Evolutionary conservation across 176 grass and related monocot genomes (phyloP), one percentile per base, ranked within the genome.

Genomic region (Avena eriantha): DNA sequence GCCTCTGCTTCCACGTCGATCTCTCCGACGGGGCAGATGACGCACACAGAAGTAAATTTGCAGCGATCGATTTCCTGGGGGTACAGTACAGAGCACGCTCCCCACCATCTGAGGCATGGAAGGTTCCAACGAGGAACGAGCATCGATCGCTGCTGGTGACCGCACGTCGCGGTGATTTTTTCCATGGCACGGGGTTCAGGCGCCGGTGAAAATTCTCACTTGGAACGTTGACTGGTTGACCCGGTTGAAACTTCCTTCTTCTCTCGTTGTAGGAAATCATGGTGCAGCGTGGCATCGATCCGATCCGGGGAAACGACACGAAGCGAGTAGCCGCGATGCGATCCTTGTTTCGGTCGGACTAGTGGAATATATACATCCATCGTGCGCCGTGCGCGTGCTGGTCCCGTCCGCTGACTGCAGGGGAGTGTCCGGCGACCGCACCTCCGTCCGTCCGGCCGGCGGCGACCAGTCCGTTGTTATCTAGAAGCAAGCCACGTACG

Each of bases 401-500:
- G 39, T 41, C 39, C 39, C 39, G 39, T 41, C 39, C 39, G 39
- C 39, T 7, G 76, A 89, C 81, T 57, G 43, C 33, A 89, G 65
- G 41, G 6, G 1, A 10, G 5, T 33, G 63, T 31, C 31, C 33
- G 66, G 19, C 65, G 66, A 10, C 66, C 63, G 4, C 60, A 64
- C 36, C 5, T 41, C 39, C 39, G 39, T 41, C 39, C 60, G 24
- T 26, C 61, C 23, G 73, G 46, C 23, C n/a, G 73, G 7, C 47
- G 73, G 79, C 61, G 49, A 70, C 66, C 78, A 14, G 22, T 41
- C 46, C 45, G 39, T 41, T 10, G 69, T 34, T 8, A 16, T 90
- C 88, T 78, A 86, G 88, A 90, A 90, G 69, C 49, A 8, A 48
- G 35, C 4, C 69, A 46, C 10, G 41, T 43, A 76, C 47, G 46